Evolutionary conservation across 129 eudicot species (phyloP).

Genomic region (Kitagawia praeruptora): DNA sequence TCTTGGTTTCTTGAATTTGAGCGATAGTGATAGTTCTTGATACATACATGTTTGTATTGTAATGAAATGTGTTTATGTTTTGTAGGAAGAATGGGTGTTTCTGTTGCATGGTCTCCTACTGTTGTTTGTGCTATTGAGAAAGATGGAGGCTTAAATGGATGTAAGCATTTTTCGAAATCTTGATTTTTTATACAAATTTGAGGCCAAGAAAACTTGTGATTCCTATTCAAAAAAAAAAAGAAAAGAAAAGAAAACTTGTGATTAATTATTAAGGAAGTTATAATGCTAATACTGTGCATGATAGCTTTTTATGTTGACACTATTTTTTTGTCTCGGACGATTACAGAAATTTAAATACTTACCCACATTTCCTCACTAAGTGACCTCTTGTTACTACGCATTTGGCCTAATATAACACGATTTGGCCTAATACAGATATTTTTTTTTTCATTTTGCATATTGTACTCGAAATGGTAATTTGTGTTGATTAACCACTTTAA

Average conservation of each 20-base stretch:
- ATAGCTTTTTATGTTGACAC: too few species aligned
- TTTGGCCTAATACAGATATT: too few species aligned
- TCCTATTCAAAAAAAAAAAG: too few species aligned
- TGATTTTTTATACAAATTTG: not conserved
- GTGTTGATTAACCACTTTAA: not conserved
- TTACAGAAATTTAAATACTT: too few species aligned
- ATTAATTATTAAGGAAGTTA: not conserved
- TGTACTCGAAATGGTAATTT: not conserved
- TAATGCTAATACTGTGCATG: not conserved
- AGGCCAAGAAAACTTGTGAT: not conserved
- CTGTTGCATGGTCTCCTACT: conserved; percentile 22
- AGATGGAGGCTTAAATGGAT: conserved; percentile 18
- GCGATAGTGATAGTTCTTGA: not conserved
- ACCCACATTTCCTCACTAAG: too few species aligned
- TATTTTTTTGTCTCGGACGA: too few species aligned
- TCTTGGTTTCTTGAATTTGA: not conserved
- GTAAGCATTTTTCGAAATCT: conserved; percentile 18
- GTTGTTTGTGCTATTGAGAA: conserved; percentile 17
- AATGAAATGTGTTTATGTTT: conserved; percentile 9
- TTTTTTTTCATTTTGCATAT: too few species aligned
- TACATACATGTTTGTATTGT: conserved; percentile 5
- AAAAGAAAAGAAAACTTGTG: not conserved
- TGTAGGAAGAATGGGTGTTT: conserved; percentile 28
- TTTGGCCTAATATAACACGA: too few species aligned
- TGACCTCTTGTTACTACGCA: too few species aligned